phyloP scores from a whole-genome alignment of 164 flowering plant genomes.

The Magnolia kwangsiensis region DNA sequence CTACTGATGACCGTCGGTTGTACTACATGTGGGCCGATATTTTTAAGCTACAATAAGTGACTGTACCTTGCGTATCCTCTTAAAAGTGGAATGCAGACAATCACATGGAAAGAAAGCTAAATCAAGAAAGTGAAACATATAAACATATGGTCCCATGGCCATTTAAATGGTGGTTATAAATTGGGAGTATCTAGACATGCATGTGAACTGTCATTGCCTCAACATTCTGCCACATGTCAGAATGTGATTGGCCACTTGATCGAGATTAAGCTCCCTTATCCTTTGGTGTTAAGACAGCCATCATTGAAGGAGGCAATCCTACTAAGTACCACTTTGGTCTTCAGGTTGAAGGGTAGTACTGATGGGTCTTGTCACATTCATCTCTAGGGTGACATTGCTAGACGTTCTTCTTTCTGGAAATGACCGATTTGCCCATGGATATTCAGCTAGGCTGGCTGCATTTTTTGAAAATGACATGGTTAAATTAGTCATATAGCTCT shows the following conservation, averaged over 20 bases:
- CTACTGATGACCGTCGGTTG: not conserved
- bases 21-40: not conserved
- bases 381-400: not conserved
- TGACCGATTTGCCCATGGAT: not conserved
- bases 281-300: not conserved
- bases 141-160: constrained; percentile 1
- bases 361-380: not conserved
- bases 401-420: not conserved
- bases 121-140: not conserved
- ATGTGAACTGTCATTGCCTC: constrained; percentile 5
- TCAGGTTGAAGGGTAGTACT: not conserved
- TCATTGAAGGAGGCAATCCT: not conserved
- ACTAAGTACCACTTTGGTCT: not conserved
- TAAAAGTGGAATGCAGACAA: not conserved
- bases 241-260: not conserved
- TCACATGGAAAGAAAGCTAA: not conserved
- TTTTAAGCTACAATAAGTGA: not conserved
- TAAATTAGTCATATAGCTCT: too few relatives aligned
- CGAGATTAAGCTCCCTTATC: not conserved
- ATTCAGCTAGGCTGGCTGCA: not conserved
- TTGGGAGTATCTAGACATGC: constrained; percentile 29
- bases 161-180: constrained; percentile 19
- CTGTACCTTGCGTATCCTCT: not conserved
- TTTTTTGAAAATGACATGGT: too few relatives aligned
- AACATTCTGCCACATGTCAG: constrained; percentile 8